A percentile compares a stretch with the other conserved stretches of the same genome.
Conservation (phyloP, 495 filamentous ascomycete species). For the Aspergillus bertholletiae region DNA sequence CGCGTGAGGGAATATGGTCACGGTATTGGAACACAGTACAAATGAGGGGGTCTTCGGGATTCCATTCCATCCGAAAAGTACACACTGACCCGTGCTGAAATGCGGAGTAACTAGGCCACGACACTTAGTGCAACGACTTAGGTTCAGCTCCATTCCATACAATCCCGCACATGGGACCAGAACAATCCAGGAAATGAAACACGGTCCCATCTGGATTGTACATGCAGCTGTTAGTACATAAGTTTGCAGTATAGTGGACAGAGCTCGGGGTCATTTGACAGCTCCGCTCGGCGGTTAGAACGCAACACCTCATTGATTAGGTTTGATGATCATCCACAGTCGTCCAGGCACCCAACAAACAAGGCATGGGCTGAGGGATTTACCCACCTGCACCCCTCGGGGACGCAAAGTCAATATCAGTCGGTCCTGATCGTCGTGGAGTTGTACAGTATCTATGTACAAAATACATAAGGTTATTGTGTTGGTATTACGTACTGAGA, state of each 20-base stretch:
- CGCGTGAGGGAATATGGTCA: neutral
- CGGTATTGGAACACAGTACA: neutral
- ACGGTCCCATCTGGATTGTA: no score
- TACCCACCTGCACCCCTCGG: neutral
- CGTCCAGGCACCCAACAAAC: neutral
- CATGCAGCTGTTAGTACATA: neutral
- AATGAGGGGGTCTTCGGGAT: no score
- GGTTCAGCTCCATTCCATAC: no score
- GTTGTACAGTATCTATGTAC: neutral
- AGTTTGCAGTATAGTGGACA: neutral
- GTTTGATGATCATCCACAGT: neutral
- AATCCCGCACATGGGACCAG: no score
- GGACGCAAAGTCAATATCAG: neutral
- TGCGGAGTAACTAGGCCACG: no score
- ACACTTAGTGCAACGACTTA: no score
- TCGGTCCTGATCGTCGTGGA: neutral
- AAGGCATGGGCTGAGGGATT: neutral
- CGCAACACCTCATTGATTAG: neutral
- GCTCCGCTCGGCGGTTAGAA: neutral
- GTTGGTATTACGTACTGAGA: neutral
- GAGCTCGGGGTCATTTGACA: neutral
- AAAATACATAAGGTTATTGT: neutral
- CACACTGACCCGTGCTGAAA: no score
- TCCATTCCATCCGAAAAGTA: no score
- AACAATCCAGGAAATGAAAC: no score